Base-by-base conservation (phyloP, 305 asterid species). In the Fraxinus ornus region DNA sequence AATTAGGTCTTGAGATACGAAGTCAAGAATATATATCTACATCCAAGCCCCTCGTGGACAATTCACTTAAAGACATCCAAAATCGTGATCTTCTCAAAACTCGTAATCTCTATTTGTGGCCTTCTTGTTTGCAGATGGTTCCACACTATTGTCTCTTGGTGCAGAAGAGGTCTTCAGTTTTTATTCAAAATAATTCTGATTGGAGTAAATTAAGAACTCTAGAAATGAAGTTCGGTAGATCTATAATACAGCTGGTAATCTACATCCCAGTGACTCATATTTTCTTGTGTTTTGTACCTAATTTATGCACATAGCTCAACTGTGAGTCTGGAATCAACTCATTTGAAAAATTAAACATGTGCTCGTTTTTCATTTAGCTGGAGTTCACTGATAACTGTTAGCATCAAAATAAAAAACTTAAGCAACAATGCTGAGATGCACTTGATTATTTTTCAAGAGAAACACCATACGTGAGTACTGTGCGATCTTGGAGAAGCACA, bases 401-500 rank as follows among this genome's bases (percentile, higher is more conserved):
- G 76, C 41, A 71, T 71, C 76, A 5, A 32, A 28, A 15, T 30
- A 5, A 5, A 71, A 30, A 32, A 32, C 24, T 71, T 32, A 28
- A 32, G 76, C 76, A 32, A 71, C 44, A 13, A 6, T 32, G 75
- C 17, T 32, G 41, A 26, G 33, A 71, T 15, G 44, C n/a, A 5
- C 37, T 71, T 71, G 44, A 71, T 13, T 30, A 71, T 30, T 71
- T 66, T 32, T 71, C 41, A 13, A 71, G 44, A 12, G 41, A 13
- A 71, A 71, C 15, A 32, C 21, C 36, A 71, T 5, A 12, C 13
- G 1, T 8, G 2, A 71, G 76, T 17, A 71, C 44, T 10, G n/a
- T 26, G 15, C 37, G 35, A 71, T 15, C 76, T 28, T 5, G 2
- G 37, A 71, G 76, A 80, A 84, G 78, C 82, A 41, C 66, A 81